A percentile compares a stretch with the other conserved stretches of the same genome.
Evolutionary conservation across 441 rosid genomes (phyloP).

Genomic region (Kokia cookei): DNA sequence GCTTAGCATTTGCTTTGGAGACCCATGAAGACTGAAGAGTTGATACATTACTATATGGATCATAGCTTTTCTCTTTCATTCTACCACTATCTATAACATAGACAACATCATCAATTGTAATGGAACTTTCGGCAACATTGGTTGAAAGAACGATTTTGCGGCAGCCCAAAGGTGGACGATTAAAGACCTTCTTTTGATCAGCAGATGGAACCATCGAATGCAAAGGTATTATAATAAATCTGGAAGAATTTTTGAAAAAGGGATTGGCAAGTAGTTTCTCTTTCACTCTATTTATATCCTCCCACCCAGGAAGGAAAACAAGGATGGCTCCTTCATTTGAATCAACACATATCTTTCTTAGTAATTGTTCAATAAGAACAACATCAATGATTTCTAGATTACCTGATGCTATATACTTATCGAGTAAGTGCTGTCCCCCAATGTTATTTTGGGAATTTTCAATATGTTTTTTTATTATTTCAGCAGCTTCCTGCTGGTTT

Average conservation of each 20-base stretch:
- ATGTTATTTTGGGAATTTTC: constrained; percentile 27
- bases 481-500: constrained; percentile 66
- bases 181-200: constrained; percentile 86
- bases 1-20: constrained; percentile 95
- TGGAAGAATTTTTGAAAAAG: constrained; percentile 51
- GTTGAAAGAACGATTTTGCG: constrained; percentile 90
- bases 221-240: constrained; percentile 65
- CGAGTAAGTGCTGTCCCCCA: constrained; percentile 45
- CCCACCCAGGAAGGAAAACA: constrained; percentile 99
- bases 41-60: constrained; percentile 84
- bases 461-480: constrained; percentile 45
- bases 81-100: constrained; percentile 96
- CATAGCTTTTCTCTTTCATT: constrained; percentile 97
- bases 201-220: constrained; percentile 90
- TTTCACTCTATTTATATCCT: constrained; percentile 65
- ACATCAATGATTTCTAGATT: constrained; percentile 71
- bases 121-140: constrained; percentile 91
- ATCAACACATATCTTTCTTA: constrained; percentile 67
- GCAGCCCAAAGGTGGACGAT: constrained; percentile 71
- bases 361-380: constrained; percentile 66
- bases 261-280: constrained; percentile 54
- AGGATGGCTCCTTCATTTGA: constrained; percentile 87
- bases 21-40: constrained; percentile 96
- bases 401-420: constrained; percentile 55
- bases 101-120: constrained; percentile 95